Evolutionary conservation across 148 eudicot species (phyloP).

Genomic region (Dianthus caryophyllus): DNA sequence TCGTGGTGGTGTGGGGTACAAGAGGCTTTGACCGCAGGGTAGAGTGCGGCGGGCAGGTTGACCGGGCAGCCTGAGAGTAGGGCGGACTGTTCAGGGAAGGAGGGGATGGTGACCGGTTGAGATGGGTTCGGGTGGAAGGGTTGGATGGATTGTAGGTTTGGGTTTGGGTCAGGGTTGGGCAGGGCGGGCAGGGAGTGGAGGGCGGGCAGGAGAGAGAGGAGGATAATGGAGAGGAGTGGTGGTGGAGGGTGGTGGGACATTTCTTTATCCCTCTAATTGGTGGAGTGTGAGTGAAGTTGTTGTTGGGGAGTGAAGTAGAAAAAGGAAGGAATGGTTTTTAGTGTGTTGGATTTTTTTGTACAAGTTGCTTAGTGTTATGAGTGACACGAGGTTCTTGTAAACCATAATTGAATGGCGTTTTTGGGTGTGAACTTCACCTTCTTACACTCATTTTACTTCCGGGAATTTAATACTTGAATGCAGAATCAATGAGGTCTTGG

Average conservation of each 20-base stretch:
- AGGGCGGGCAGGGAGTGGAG: conserved; percentile 27
- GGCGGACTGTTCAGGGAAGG: conserved; percentile 79
- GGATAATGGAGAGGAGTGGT: background rate
- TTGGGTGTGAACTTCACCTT: no score
- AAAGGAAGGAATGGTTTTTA: no score
- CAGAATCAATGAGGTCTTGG: no score
- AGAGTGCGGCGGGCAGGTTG: conserved; percentile 52
- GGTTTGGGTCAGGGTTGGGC: conserved; percentile 41
- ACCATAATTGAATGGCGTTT: no score
- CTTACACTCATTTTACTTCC: no score
- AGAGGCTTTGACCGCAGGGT: conserved; percentile 41
- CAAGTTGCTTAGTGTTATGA: no score
- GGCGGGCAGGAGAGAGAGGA: conserved; percentile 28
- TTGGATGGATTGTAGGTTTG: conserved; percentile 20
- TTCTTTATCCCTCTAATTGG: background rate
- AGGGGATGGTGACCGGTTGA: conserved; percentile 53
- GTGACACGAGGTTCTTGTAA: no score
- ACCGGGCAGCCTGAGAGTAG: conserved; percentile 51
- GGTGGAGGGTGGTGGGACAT: conserved; percentile 14
- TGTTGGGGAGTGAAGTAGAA: no score
- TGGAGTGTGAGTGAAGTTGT: no score
- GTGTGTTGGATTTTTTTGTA: no score
- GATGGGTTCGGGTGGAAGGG: conserved; percentile 33
- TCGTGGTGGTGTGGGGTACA: conserved; percentile 33
- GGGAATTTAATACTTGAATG: no score